phyloP scores from a whole-genome alignment of 2,329 filamentous ascomycete species.

The Fusarium sp. region DNA sequence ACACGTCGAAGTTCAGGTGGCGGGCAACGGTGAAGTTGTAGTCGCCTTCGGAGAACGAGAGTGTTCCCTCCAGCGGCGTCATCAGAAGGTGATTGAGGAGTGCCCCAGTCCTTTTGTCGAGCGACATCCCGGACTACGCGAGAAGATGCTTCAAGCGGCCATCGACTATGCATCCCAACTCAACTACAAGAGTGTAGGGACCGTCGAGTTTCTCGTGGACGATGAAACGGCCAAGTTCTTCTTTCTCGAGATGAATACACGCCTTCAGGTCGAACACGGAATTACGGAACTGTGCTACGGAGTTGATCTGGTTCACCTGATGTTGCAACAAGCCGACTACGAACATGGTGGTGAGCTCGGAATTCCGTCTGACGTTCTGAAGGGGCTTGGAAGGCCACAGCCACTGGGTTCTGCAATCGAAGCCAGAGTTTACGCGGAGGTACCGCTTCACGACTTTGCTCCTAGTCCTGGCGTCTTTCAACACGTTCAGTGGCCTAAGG shows the following conservation, averaged over 20 bases:
- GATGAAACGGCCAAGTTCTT: constrained; percentile 71
- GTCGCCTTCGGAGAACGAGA: constrained; percentile 74
- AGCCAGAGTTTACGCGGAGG: not conserved
- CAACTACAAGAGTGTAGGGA: constrained; percentile 42
- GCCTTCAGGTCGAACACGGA: constrained; percentile 82
- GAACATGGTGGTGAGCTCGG: constrained; percentile 25
- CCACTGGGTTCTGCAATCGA: not conserved
- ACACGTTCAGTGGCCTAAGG: constrained; percentile 57
- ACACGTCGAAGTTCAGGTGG: constrained; percentile 77
- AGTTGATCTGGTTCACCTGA: constrained; percentile 73
- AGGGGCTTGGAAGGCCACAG: not conserved
- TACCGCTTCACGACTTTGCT: not conserved
- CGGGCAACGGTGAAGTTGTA: constrained; percentile 63
- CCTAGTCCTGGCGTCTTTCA: not conserved
- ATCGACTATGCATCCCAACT: constrained; percentile 24
- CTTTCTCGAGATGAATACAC: constrained; percentile 66
- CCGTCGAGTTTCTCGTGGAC: constrained; percentile 71
- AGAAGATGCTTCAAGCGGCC: constrained; percentile 36
- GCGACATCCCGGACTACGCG: constrained; percentile 46
- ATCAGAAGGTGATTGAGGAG: constrained; percentile 79
- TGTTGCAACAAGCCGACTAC: constrained; percentile 51
- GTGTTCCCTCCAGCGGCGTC: constrained; percentile 74
- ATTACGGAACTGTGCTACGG: constrained; percentile 82
- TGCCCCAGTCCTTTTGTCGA: constrained; percentile 72
- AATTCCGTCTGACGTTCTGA: not conserved